phyloP scores from a whole-genome alignment of 1,139 yeast genomes.

The Pichia sp. region DNA sequence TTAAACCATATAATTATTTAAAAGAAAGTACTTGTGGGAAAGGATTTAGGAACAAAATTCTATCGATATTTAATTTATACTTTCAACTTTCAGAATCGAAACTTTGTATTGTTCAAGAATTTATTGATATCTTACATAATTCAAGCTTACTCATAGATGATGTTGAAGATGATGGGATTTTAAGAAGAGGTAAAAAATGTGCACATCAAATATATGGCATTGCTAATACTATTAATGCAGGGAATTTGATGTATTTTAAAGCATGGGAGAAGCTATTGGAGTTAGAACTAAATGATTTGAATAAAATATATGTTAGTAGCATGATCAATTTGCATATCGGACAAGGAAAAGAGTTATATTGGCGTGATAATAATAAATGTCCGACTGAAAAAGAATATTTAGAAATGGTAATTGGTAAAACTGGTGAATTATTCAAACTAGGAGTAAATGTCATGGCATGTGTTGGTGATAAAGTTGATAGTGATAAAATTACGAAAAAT shows the following conservation, averaged over 20 bases:
- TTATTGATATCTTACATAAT: constrained; percentile 55
- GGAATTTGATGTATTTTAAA: constrained; percentile 73
- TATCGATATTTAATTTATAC: constrained; percentile 45
- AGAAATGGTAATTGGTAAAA: constrained; percentile 78
- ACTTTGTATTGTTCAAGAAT: constrained; percentile 34
- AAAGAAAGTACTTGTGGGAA: constrained; percentile 46
- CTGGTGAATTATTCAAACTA: constrained; percentile 80
- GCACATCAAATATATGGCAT: constrained; percentile 73
- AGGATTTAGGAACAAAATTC: constrained; percentile 43
- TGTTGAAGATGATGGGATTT: constrained; percentile 68
- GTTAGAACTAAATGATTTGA: constrained; percentile 15
- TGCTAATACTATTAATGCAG: constrained; percentile 75
- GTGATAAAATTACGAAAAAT: constrained; percentile 33
- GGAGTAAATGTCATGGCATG: constrained; percentile 52
- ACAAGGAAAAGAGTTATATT: constrained; percentile 80
- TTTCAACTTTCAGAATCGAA: constrained; percentile 35
- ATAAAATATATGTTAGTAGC: constrained; percentile 53
- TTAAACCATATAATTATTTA: constrained; percentile 46
- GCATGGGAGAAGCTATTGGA: constrained; percentile 47
- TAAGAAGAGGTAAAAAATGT: constrained; percentile 70
- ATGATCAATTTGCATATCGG: constrained; percentile 78
- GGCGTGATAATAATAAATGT: constrained; percentile 65
- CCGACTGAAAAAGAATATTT: constrained; percentile 68
- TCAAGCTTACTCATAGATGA: constrained; percentile 74
- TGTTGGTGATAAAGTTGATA: not conserved